Conservation (phyloP, 257 asterid species). For the Echites panduratus region DNA sequence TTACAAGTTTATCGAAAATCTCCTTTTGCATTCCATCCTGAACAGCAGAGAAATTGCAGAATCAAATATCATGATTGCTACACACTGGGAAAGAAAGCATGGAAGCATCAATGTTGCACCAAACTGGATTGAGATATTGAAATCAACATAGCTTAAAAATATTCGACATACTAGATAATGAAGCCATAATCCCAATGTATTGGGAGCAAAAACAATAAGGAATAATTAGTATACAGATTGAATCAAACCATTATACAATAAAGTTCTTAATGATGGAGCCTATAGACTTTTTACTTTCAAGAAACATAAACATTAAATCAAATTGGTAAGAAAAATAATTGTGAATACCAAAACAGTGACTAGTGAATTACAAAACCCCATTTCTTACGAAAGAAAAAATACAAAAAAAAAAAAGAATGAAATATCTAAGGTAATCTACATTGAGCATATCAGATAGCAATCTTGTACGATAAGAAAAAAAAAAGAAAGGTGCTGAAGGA, state of each 20-base stretch:
- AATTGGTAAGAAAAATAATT: background rate
- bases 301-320: background rate
- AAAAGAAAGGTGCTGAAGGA: too few relatives aligned
- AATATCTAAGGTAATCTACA: background rate
- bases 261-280: too few relatives aligned
- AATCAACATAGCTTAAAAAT: background rate
- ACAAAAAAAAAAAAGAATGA: background rate
- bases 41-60: conserved; percentile 11
- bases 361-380: background rate
- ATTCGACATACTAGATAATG: background rate
- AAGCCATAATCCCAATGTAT: background rate
- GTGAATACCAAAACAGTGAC: background rate
- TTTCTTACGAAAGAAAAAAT: background rate
- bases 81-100: background rate
- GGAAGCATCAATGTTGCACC: background rate
- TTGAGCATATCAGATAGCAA: background rate
- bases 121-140: background rate
- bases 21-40: conserved; percentile 99
- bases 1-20: conserved; percentile 64
- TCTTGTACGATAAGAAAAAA: background rate
- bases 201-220: too few relatives aligned
- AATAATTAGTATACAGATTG: background rate
- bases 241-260: background rate
- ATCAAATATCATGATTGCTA: background rate
- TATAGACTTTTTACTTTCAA: background rate